These are phyloP conservation scores for Teratosphaeria pseudoeucalypti DNA, from an alignment of 2,329 filamentous ascomycete genomes.

Conservation along the genomic window DNA sequence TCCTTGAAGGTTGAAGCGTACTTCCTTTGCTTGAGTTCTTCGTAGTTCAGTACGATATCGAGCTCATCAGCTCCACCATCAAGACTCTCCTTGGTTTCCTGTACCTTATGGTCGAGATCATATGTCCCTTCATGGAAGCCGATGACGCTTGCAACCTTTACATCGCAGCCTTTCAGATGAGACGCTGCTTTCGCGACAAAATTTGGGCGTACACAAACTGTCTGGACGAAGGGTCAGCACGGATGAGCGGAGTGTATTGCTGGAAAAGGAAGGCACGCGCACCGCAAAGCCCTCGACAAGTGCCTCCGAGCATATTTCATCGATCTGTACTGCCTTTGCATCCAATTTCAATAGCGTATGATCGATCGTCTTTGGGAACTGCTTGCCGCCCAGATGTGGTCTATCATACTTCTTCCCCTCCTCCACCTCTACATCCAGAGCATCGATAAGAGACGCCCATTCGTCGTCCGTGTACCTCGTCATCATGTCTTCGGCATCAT, in stretches of 20 bases:
- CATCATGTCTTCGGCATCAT: constrained; percentile 12
- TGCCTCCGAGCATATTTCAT: constrained; percentile 46
- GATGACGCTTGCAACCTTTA: constrained; percentile 48
- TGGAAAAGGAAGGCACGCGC: constrained; percentile 3
- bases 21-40: constrained; percentile 28
- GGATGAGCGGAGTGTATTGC: background rate
- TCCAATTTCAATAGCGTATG: constrained; percentile 43
- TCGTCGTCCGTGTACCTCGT: constrained; percentile 36
- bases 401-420: constrained; percentile 1
- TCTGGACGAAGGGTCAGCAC: constrained; percentile 15
- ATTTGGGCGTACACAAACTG: constrained; percentile 47
- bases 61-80: constrained; percentile 44
- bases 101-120: constrained; percentile 39
- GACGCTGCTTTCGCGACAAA: constrained; percentile 42
- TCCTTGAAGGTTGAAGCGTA: constrained; percentile 45
- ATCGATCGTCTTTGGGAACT: constrained; percentile 30
- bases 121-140: constrained; percentile 52
- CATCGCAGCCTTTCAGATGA: constrained; percentile 37
- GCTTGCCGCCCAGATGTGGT: constrained; percentile 6
- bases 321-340: constrained; percentile 39
- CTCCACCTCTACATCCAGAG: constrained; percentile 16
- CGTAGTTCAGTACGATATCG: constrained; percentile 50
- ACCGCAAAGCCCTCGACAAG: constrained; percentile 36
- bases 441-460: constrained; percentile 33
- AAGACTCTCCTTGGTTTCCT: constrained; percentile 41